phyloP scores from a whole-genome alignment of 805 yeast species.

The Candida boidinii region DNA sequence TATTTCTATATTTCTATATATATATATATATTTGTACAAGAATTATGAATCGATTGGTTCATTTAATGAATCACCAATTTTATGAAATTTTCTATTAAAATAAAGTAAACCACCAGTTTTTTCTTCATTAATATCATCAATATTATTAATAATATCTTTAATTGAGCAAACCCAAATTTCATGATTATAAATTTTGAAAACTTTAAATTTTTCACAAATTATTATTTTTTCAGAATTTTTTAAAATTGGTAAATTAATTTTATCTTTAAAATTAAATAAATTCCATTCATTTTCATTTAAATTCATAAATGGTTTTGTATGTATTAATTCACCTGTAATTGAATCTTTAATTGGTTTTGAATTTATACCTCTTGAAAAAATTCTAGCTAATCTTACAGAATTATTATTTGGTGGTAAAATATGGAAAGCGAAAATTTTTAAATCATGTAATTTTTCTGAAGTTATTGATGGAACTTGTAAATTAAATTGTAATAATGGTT shows the following conservation, averaged over 20 bases:
- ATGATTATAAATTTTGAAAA: constrained; percentile 66
- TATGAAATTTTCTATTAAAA: constrained; percentile 54
- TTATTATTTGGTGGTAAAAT: constrained; percentile 52
- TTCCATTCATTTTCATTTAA: constrained; percentile 29
- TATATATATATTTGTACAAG: not conserved
- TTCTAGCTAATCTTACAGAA: constrained; percentile 53
- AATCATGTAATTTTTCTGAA: constrained; percentile 52
- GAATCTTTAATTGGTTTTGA: constrained; percentile 34
- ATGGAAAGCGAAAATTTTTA: constrained; percentile 62
- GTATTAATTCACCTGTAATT: constrained; percentile 19
- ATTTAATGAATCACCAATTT: constrained; percentile 18
- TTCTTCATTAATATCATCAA: constrained; percentile 17
- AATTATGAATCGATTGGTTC: constrained; percentile 20
- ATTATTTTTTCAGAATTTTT: constrained; percentile 49
- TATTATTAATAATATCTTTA: constrained; percentile 35
- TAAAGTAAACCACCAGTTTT: constrained; percentile 60
- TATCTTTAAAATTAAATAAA: constrained; percentile 17
- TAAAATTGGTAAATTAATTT: constrained; percentile 43
- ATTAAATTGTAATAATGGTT: constrained; percentile 77
- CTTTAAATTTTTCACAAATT: constrained; percentile 47
- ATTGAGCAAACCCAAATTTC: constrained; percentile 88
- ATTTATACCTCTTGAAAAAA: constrained; percentile 49
- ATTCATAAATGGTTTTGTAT: constrained; percentile 47
- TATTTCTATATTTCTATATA: not conserved
- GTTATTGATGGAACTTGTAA: constrained; percentile 82